Evolutionary conservation across 2,329 filamentous ascomycete genomes (phyloP).

Genomic region (Talaromyces verruculosus): DNA sequence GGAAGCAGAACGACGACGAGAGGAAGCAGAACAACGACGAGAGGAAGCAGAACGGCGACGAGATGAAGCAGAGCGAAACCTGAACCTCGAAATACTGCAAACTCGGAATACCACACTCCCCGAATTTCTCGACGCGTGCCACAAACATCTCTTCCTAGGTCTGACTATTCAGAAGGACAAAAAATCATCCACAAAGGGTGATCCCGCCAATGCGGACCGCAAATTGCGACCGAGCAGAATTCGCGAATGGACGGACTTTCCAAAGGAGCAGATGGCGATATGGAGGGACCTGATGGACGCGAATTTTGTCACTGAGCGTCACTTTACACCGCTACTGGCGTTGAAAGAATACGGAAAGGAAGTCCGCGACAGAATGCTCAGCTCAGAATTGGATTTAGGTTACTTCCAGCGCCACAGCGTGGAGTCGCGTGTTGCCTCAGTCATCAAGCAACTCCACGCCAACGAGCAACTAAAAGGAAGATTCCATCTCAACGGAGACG

Average conservation of each 20-base stretch:
- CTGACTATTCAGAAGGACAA: slow-evolving; percentile 24
- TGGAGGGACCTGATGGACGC: background rate
- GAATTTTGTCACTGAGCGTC: background rate
- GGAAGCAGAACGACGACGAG: slow-evolving; percentile 16
- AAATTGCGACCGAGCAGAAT: slow-evolving; percentile 25
- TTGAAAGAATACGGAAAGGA: background rate
- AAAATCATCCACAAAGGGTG: slow-evolving; percentile 24
- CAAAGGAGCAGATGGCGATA: background rate
- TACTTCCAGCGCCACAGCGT: background rate
- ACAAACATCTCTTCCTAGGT: slow-evolving; percentile 25
- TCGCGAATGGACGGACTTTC: slow-evolving; percentile 24
- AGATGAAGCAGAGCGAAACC: slow-evolving; percentile 17
- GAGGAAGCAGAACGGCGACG: slow-evolving; percentile 14
- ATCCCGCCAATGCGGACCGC: slow-evolving; percentile 25
- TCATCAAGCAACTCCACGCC: background rate
- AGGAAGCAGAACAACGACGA: slow-evolving; percentile 11
- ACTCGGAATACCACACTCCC: slow-evolving; percentile 24
- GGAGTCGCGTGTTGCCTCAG: background rate
- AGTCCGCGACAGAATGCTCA: background rate
- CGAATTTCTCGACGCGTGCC: slow-evolving; percentile 25
- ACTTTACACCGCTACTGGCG: background rate
- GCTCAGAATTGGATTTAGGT: background rate
- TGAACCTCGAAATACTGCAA: background rate
- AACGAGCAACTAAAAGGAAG: background rate
- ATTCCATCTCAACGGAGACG: background rate